Percentiles rank a stretch among this genome's conserved stretches.
These are phyloP conservation scores for Viridothelium virens DNA, from an alignment of 495 filamentous ascomycete genomes.

Conservation along the genomic window DNA sequence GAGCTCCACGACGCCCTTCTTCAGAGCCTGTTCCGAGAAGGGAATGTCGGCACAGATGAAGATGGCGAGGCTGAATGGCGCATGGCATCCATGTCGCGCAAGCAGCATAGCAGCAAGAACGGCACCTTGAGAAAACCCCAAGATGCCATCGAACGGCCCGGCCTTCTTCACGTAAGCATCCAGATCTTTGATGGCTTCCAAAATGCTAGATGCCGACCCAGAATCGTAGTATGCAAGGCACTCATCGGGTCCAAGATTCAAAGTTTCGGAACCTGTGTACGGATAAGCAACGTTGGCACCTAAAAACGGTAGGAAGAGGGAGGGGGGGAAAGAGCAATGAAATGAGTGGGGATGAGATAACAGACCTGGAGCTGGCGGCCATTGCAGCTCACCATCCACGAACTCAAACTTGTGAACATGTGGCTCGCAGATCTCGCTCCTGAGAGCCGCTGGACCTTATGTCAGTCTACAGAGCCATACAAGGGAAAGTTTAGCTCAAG, in stretches of 20 bases:
- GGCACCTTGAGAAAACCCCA: not conserved
- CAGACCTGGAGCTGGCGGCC: not conserved
- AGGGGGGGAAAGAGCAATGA: no score
- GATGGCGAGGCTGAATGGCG: not conserved
- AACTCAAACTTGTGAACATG: not conserved
- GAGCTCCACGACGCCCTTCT: not conserved
- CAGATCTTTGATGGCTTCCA: not conserved
- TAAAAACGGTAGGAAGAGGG: not conserved
- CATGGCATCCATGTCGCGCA: not conserved
- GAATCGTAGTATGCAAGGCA: not conserved
- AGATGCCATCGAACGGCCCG: not conserved
- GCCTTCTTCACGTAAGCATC: not conserved
- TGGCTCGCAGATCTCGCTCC: not conserved
- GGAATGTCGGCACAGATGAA: not conserved
- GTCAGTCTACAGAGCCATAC: not conserved
- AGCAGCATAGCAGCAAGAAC: not conserved
- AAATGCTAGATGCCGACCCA: not conserved
- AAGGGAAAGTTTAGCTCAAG: no score
- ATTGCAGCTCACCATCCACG: not conserved
- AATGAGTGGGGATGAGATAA: not conserved
- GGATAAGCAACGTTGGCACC: not conserved
- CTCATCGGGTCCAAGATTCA: not conserved
- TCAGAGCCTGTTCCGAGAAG: not conserved
- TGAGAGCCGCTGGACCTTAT: not conserved
- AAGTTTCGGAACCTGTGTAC: not conserved